phyloP scores from a whole-genome alignment of 768 basidiomycete species.

The Lepiota subincarnata region DNA sequence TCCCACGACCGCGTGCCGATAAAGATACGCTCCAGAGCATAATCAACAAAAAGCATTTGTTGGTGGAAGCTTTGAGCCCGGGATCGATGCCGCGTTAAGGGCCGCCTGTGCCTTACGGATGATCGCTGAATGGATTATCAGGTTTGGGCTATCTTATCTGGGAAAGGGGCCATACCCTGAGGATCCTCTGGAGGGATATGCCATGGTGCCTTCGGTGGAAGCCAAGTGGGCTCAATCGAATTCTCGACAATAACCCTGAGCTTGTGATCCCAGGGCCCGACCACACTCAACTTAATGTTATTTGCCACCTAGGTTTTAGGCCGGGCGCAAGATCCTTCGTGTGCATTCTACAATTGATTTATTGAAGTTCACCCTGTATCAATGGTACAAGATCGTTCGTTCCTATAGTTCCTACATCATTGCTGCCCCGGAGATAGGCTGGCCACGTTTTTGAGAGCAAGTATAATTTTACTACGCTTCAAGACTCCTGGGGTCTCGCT shows the following conservation, averaged over 20 bases:
- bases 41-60: constrained; percentile 74
- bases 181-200: constrained; percentile 73
- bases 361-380: constrained; percentile 96
- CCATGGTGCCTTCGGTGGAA: constrained; percentile 94
- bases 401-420: constrained; percentile 92
- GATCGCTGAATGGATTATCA: constrained; percentile 51
- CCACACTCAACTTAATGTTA: constrained; percentile 97
- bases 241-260: constrained; percentile 97
- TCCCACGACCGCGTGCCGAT: constrained; percentile 88
- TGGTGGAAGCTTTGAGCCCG: constrained; percentile 76
- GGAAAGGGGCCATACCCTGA: constrained; percentile 67
- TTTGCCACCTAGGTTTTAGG: constrained; percentile 97
- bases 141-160: constrained; percentile 90
- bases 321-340: constrained; percentile 92
- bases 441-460: constrained; percentile 96
- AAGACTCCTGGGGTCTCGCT: too few species aligned
- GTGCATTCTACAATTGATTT: constrained; percentile 96
- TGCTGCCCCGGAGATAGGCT: constrained; percentile 83
- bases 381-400: constrained; percentile 88
- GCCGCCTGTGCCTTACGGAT: constrained; percentile 48
- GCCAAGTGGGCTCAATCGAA: constrained; percentile 90
- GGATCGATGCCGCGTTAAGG: constrained; percentile 69
- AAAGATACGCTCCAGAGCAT: constrained; percentile 85
- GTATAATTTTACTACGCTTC: constrained; percentile 92
- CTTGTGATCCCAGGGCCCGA: constrained; percentile 88